Base-by-base conservation (phyloP, 805 yeast genomes). In the Maudiozyma turicensis region DNA sequence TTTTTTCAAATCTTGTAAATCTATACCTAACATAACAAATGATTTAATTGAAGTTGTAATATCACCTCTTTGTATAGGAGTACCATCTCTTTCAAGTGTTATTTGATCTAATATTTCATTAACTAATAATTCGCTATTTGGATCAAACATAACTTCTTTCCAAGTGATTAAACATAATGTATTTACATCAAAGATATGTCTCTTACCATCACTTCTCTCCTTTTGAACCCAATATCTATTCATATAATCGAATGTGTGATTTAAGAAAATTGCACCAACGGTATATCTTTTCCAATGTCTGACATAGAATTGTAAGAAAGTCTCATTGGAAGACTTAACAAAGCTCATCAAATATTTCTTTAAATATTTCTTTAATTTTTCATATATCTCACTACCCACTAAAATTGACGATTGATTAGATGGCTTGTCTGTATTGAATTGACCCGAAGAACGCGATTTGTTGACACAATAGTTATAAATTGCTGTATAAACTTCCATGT, bases 201-300 rank as follows among this genome's bases (percentile, higher is more conserved):
- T 77, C 59, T 87, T 80, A 14, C 97, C 97, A 64, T 91, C 97
- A 41, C 88, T 84, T 61, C 98, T 77, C 67, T 91, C 98, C 61
- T 95, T 90, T 58, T 85, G 86, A 42, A 95, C 96, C 99, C 99
- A 93, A 68, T 91, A 93, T 53, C 98, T 78, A 67, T 93, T 93
- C 78, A 93, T 81, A 67, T 93, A 93, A 65, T 91, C 96, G 60
- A 93, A 86, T 6, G 95, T 90, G 64, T 95, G 93, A 65, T 88
- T 89, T 64, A 93, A 70, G 66, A 87, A 86, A 13, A 89, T 85
- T 1, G 98, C 95, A 30, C 98, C 98, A 47, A 87, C 81, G 26
- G 95, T 80, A 64, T 77, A 93, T 52, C 98, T 77, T 54, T 81
- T 81, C 96, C 98, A 95, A 55, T 84, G 80, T 60, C 81, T 75